Conservation (phyloP, 202 grass and related monocot species). For the Alloteropsis angusta region DNA sequence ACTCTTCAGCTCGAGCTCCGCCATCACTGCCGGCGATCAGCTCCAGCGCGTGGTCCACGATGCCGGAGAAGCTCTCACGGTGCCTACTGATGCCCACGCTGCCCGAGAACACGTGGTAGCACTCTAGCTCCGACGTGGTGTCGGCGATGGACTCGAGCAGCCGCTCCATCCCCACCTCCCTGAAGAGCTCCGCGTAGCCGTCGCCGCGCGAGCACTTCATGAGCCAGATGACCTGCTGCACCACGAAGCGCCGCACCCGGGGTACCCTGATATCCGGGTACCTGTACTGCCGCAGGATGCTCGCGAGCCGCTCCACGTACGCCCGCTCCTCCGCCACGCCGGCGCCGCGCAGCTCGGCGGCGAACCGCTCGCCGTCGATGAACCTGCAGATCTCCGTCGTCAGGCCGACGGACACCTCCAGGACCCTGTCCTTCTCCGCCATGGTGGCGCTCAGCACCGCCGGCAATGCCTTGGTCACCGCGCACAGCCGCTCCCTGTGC, state of each 20-base stretch:
- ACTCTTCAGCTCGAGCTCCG: not conserved
- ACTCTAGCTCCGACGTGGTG: slow-evolving; percentile 67
- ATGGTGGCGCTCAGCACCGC: slow-evolving; percentile 37
- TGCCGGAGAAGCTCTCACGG: slow-evolving; percentile 21
- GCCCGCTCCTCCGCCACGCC: not conserved
- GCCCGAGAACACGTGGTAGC: slow-evolving; percentile 74
- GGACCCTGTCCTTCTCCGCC: slow-evolving; percentile 20
- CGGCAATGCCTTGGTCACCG: slow-evolving; percentile 37
- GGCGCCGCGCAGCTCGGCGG: slow-evolving; percentile 26
- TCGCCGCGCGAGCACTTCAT: not conserved
- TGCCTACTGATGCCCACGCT: slow-evolving; percentile 49
- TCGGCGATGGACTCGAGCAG: slow-evolving; percentile 53
- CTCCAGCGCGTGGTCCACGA: slow-evolving; percentile 36
- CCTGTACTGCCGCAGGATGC: slow-evolving; percentile 27
- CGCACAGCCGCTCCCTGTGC: slow-evolving; percentile 17
- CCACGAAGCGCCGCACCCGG: slow-evolving; percentile 56
- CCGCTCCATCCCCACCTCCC: slow-evolving; percentile 30
- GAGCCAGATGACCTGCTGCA: slow-evolving; percentile 52
- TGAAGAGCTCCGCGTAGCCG: slow-evolving; percentile 9
- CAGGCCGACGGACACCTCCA: slow-evolving; percentile 51
- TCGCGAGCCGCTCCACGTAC: slow-evolving; percentile 30
- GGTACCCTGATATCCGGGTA: slow-evolving; percentile 49
- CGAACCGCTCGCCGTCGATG: slow-evolving; percentile 30
- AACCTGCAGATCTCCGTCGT: slow-evolving; percentile 41
- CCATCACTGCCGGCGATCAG: slow-evolving; percentile 13